A percentile compares a stretch with the other conserved stretches of the same genome.
Evolutionary conservation across 331 rosid genomes (phyloP).

Genomic region (Acacia pycnantha): DNA sequence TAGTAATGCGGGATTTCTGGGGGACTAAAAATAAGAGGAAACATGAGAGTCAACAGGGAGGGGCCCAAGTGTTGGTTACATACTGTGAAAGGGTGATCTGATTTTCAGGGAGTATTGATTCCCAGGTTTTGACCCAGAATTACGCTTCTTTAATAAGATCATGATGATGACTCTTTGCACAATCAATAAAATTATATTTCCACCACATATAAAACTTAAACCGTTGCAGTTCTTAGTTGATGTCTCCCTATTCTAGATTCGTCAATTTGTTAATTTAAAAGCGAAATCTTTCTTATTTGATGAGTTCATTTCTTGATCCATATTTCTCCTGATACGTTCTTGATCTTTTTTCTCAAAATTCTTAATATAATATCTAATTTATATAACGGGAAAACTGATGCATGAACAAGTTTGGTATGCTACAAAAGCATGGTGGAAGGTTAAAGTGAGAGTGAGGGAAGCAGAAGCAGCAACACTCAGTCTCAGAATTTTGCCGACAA

Average conservation of each 20-base stretch:
- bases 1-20: conserved; percentile 10
- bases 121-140: neutral
- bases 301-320: neutral
- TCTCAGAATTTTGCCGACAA: too few relatives aligned
- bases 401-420: too few relatives aligned
- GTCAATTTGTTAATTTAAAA: too few relatives aligned
- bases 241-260: neutral
- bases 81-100: neutral
- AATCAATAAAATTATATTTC: neutral
- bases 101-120: conserved; percentile 18
- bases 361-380: too few relatives aligned
- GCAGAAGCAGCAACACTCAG: too few relatives aligned
- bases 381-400: too few relatives aligned
- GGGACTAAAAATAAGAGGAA: neutral
- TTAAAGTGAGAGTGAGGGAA: too few relatives aligned
- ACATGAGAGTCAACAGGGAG: neutral
- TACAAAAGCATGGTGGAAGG: too few relatives aligned
- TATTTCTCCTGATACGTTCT: neutral
- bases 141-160: neutral
- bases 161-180: neutral
- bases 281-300: neutral
- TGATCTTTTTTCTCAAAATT: too few relatives aligned
- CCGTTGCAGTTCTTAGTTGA: too few relatives aligned
- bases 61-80: conserved; percentile 9
- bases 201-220: neutral